Evolutionary conservation across 108 stramenopile genomes (phyloP).

Genomic region (Thalassiosira profunda): DNA sequence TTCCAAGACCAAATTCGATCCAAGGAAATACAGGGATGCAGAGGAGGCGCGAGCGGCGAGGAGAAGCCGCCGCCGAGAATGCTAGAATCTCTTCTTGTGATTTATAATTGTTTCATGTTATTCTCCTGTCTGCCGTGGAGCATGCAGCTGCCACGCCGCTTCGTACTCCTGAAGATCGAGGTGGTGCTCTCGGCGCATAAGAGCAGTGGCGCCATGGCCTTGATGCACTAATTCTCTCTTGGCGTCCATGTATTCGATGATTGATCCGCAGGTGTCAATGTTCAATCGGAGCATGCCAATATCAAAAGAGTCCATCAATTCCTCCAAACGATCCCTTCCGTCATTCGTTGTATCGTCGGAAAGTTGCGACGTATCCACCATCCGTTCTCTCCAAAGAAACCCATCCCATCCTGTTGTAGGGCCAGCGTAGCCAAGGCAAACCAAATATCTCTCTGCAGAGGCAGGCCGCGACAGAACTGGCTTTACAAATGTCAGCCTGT

Average conservation of each 20-base stretch:
- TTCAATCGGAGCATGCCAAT: constrained; percentile 57
- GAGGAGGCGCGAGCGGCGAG: constrained; percentile 49
- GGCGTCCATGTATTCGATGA: not conserved
- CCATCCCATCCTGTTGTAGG: constrained; percentile 49
- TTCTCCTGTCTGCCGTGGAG: too few species aligned
- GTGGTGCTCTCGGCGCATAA: too few species aligned
- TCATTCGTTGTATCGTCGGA: not conserved
- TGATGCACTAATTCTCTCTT: too few species aligned
- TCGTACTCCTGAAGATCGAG: too few species aligned
- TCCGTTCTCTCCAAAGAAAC: constrained; percentile 55
- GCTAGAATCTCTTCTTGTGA: too few species aligned
- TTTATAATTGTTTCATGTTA: too few species aligned
- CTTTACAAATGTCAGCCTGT: constrained; percentile 60
- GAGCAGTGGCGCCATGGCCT: too few species aligned
- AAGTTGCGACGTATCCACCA: constrained; percentile 14
- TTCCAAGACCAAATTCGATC: constrained; percentile 28
- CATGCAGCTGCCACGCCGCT: too few species aligned
- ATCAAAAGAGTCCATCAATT: constrained; percentile 52
- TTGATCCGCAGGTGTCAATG: constrained; percentile 6
- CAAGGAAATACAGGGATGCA: constrained; percentile 40
- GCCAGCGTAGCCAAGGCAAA: constrained; percentile 67
- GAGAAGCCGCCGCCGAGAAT: too few species aligned
- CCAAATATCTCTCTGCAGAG: constrained; percentile 85
- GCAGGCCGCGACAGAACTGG: constrained; percentile 89
- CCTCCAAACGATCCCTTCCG: too few species aligned